Conservation (phyloP, 257 asterid species). For the Gentiana macrophylla region DNA sequence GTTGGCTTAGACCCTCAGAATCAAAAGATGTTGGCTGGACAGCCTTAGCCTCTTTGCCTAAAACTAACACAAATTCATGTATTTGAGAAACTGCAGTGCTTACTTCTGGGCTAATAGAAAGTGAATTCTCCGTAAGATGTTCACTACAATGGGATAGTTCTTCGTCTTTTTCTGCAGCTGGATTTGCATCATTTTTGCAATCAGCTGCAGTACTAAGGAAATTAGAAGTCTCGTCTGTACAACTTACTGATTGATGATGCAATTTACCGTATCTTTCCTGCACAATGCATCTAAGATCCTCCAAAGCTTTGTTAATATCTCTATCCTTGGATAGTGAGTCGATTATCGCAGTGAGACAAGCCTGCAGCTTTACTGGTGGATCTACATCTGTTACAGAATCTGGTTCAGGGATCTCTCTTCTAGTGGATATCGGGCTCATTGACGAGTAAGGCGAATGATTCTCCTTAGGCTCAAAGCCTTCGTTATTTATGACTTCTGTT, state of each 20-base stretch:
- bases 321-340: slow-evolving; percentile 45
- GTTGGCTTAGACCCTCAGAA: slow-evolving; percentile 40
- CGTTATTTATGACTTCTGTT: slow-evolving; percentile 16
- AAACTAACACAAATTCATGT: slow-evolving; percentile 46
- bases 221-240: slow-evolving; percentile 18
- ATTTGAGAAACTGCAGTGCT: slow-evolving; percentile 54
- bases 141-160: slow-evolving; percentile 24
- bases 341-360: slow-evolving; percentile 49
- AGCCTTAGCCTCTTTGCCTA: slow-evolving; percentile 64
- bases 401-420: slow-evolving; percentile 15
- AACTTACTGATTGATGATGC: slow-evolving; percentile 25
- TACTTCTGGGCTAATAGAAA: slow-evolving; percentile 35
- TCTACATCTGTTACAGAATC: slow-evolving; percentile 29
- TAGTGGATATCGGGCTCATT: slow-evolving; percentile 15
- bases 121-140: slow-evolving; percentile 15
- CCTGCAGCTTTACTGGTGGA: slow-evolving; percentile 40
- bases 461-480: slow-evolving; percentile 20
- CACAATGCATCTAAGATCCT: slow-evolving; percentile 43
- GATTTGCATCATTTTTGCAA: slow-evolving; percentile 16
- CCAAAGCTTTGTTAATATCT: slow-evolving; percentile 38
- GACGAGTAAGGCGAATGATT: slow-evolving; percentile 15
- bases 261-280: slow-evolving; percentile 39
- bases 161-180: slow-evolving; percentile 20
- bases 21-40: slow-evolving; percentile 42
- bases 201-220: slow-evolving; percentile 19